Evolutionary conservation across 805 yeast genomes (phyloP).

Genomic region (Lipomyces oligophaga): DNA sequence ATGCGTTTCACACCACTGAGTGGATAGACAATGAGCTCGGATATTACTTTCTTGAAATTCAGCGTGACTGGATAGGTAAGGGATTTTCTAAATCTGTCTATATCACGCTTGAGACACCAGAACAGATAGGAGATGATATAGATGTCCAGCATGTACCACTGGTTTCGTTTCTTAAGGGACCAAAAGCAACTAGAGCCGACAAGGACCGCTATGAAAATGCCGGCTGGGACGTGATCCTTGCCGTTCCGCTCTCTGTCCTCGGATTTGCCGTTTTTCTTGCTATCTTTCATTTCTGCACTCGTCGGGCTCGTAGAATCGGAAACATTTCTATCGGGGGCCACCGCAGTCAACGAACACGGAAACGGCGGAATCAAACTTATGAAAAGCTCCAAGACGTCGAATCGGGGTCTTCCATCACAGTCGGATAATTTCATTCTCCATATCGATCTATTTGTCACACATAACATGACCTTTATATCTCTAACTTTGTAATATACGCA

Average conservation of each 20-base stretch:
- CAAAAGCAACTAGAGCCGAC: conserved; percentile 19
- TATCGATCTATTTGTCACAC: not conserved
- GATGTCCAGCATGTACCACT: conserved; percentile 27
- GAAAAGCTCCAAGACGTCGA: conserved; percentile 19
- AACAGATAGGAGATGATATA: conserved; percentile 24
- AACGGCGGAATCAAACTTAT: conserved; percentile 1
- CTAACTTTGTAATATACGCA: not conserved
- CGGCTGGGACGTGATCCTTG: conserved; percentile 25
- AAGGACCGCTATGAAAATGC: conserved; percentile 25
- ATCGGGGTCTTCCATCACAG: conserved; percentile 3
- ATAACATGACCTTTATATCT: too few species aligned
- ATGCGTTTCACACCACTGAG: conserved; percentile 62
- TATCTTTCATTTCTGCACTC: conserved; percentile 26
- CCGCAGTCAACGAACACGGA: conserved; percentile 2
- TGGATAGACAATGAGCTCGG: conserved; percentile 69
- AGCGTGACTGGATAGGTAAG: conserved; percentile 62
- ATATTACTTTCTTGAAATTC: conserved; percentile 55
- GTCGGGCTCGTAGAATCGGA: conserved; percentile 18
- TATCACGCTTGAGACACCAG: conserved; percentile 55
- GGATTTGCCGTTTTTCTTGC: conserved; percentile 14
- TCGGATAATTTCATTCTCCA: conserved; percentile 3
- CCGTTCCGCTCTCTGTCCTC: conserved; percentile 24
- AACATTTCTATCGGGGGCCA: conserved; percentile 21
- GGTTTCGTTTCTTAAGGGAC: conserved; percentile 18
- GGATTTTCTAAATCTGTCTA: conserved; percentile 53